Conservation (phyloP, 805 yeast species). For the Zygotorulaspora florentina region DNA sequence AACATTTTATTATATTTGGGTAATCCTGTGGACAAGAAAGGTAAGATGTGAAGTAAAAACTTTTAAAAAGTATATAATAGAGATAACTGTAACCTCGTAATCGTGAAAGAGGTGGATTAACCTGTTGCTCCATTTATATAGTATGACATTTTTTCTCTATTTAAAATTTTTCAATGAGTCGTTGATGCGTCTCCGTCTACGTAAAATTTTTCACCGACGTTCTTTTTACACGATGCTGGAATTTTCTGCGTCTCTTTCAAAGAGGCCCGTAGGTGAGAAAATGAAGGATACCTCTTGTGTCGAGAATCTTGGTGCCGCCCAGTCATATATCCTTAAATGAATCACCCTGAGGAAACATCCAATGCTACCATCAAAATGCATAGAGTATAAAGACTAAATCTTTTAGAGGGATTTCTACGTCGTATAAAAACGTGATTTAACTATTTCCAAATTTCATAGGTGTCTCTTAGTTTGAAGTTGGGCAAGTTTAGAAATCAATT, state of each 20-base stretch:
- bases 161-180: slow-evolving; percentile 1
- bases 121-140: not conserved
- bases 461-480: too few relatives aligned
- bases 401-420: too few relatives aligned
- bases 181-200: not conserved
- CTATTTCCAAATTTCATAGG: too few relatives aligned
- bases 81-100: not conserved
- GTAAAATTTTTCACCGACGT: not conserved
- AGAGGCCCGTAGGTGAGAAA: not conserved
- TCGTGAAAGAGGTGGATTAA: not conserved
- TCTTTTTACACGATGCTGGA: not conserved
- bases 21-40: not conserved
- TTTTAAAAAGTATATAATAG: not conserved
- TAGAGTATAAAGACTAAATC: too few relatives aligned
- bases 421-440: too few relatives aligned
- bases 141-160: not conserved
- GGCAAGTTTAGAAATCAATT: too few relatives aligned
- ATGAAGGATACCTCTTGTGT: not conserved
- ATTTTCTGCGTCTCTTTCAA: not conserved
- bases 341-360: too few relatives aligned
- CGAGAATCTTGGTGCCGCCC: too few relatives aligned
- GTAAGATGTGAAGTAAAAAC: not conserved
- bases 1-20: slow-evolving; percentile 23
- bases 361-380: too few relatives aligned
- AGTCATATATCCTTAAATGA: too few relatives aligned